phyloP scores from a whole-genome alignment of 176 grass and related monocot species.

The Cocos nucifera region DNA sequence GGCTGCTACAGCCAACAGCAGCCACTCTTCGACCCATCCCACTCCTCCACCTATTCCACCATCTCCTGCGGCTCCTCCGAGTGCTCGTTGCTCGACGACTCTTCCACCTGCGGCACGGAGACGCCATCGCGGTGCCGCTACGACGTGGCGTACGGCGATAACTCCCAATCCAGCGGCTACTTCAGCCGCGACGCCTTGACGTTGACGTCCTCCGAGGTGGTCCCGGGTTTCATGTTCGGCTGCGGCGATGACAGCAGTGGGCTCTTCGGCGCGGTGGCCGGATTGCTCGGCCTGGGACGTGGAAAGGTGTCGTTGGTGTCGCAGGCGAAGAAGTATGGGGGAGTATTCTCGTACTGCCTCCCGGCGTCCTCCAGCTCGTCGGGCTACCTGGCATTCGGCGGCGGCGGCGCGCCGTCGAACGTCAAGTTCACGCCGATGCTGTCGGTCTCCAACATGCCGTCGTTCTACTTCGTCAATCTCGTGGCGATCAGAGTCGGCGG shows the following conservation, averaged over 20 bases:
- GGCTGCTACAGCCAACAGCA: conserved; percentile 60
- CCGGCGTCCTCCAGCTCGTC: conserved; percentile 31
- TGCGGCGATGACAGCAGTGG: conserved; percentile 47
- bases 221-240: conserved; percentile 57
- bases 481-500: conserved; percentile 46
- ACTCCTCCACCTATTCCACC: conserved; percentile 40
- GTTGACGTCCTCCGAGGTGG: conserved; percentile 9
- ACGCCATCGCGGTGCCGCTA: conserved; percentile 31
- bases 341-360: conserved; percentile 75
- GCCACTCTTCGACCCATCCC: conserved; percentile 62
- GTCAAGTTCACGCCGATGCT: conserved; percentile 53
- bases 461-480: conserved; percentile 68
- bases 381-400: conserved; percentile 52
- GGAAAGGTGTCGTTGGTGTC: conserved; percentile 46
- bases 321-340: conserved; percentile 52
- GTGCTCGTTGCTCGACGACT: conserved; percentile 40
- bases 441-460: conserved; percentile 13
- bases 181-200: conserved; percentile 59
- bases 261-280: conserved; percentile 46
- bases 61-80: conserved; percentile 28
- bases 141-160: conserved; percentile 56
- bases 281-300: conserved; percentile 61
- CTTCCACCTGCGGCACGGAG: conserved; percentile 11
- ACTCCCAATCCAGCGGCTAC: conserved; percentile 47
- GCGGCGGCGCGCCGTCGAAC: conserved; percentile 1